Evolutionary conservation across 768 basidiomycete genomes (phyloP), one percentile per base, ranked within the genome.

Genomic region (Mycena olivaceomarginata): DNA sequence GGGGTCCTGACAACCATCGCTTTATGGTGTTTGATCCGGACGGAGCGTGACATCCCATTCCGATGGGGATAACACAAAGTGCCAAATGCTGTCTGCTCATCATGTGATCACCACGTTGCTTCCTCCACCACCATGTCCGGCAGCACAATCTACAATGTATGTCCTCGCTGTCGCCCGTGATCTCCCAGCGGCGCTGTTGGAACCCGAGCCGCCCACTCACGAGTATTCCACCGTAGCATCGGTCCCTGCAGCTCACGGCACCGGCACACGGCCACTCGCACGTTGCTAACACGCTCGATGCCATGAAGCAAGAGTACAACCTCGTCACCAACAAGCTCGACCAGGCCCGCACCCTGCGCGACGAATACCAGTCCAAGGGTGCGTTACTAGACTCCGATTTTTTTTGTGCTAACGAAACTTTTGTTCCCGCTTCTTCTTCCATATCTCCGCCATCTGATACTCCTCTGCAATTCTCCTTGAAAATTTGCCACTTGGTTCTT

Each of bases 351-450:
- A 89, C 87, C 45, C 96, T 98, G 86, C 89, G 96, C 66, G 97
- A 98, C 80, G 98, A 99, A 72, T 95, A 93, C 83, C 97, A 99
- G 86, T 89, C 88, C 7, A 97, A 97, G 90, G 92, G 98, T 98
- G 78, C 73, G 93, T 89, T 22, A 43, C 11, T 13, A 2, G 68
- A 16, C 48, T 53, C 39, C 39, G n/a, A 65, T 46, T 66, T 48
- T 22, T 60, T 60, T 53, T 68, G 37, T 31, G 39, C 25, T 18
- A n/a, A n/a, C n/a, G n/a, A n/a, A n/a, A n/a, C n/a, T n/a, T n/a
- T n/a, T n/a, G n/a, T n/a, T n/a, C n/a, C n/a, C n/a, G n/a, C n/a
- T n/a, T n/a, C n/a, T n/a, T n/a, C n/a, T n/a, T n/a, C n/a, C n/a
- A n/a, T n/a, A n/a, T n/a, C n/a, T n/a, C n/a, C n/a, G n/a, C n/a